Evolutionary conservation across 2,329 filamentous ascomycete species (phyloP).

Genomic region (Alternaria hordeiaustralica): DNA sequence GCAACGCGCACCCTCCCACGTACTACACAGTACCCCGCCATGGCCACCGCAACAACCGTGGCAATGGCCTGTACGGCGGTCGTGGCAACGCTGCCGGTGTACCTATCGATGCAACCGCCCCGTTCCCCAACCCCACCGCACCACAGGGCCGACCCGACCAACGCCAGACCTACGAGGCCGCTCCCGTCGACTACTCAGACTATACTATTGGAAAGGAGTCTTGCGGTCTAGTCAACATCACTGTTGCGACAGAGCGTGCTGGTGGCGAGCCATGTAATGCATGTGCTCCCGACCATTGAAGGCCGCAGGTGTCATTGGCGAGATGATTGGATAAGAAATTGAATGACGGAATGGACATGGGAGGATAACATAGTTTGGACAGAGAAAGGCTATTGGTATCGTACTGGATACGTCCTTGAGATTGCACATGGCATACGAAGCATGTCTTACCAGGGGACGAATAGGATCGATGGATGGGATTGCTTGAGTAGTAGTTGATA

Average conservation of each 20-base stretch:
- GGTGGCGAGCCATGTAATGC: conserved; percentile 9
- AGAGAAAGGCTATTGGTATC: not conserved
- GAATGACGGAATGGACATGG: not conserved
- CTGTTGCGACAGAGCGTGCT: conserved; percentile 1
- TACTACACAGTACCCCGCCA: conserved; percentile 6
- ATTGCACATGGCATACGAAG: not conserved
- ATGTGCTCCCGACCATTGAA: conserved; percentile 9
- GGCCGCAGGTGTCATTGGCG: no score
- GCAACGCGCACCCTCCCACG: not conserved
- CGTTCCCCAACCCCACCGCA: conserved; percentile 39
- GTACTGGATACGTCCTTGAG: not conserved
- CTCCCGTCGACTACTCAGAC: not conserved
- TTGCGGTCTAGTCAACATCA: conserved; percentile 7
- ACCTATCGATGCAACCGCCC: conserved; percentile 38
- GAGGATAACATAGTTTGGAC: not conserved
- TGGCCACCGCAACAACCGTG: conserved; percentile 6
- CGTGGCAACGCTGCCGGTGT: conserved; percentile 25
- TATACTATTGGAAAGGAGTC: conserved; percentile 6
- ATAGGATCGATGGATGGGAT: not conserved
- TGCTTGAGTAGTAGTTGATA: not conserved
- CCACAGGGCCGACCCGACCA: conserved; percentile 27
- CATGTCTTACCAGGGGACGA: not conserved
- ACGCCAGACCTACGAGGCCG: not conserved
- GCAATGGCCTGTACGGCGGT: conserved; percentile 34
- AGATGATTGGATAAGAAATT: not conserved